Evolutionary conservation across 1,284 basidiomycete species (phyloP).

Genomic region (Inonotus obliquus): DNA sequence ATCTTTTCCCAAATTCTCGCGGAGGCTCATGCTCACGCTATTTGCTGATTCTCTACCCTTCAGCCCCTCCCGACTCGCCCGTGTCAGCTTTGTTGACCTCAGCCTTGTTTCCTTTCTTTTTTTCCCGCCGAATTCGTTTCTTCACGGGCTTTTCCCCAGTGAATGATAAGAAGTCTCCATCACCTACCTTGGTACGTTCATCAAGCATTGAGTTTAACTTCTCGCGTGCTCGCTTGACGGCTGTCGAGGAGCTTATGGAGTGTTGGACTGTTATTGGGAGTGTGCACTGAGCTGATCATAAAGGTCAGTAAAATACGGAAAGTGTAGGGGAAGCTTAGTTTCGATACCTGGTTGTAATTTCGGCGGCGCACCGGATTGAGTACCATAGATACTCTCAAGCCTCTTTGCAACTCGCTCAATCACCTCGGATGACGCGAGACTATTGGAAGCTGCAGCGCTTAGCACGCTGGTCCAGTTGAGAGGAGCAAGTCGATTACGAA

Average conservation of each 20-base stretch:
- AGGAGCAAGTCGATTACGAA: conserved; percentile 48
- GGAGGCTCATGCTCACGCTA: too few species aligned
- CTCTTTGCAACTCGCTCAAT: conserved; percentile 1
- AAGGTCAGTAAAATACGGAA: too few species aligned
- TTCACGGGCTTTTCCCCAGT: neutral
- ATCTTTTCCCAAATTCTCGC: too few species aligned
- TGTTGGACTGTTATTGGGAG: neutral
- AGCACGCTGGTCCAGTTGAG: conserved; percentile 48
- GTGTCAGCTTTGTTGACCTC: neutral
- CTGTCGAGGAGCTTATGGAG: neutral
- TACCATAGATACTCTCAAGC: neutral
- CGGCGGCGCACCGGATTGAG: neutral
- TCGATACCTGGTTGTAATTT: neutral
- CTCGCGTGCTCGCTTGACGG: neutral
- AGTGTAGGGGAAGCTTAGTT: too few species aligned
- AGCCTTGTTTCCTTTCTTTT: neutral
- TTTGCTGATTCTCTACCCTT: too few species aligned
- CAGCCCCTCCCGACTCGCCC: neutral
- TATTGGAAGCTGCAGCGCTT: conserved; percentile 28
- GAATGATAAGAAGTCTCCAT: neutral
- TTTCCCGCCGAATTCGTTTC: neutral
- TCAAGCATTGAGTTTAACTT: neutral
- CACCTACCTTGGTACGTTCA: neutral
- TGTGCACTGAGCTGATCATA: neutral
- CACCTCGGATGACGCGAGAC: neutral